These are phyloP conservation scores for Phyllosticta citribraziliensis DNA, from an alignment of 2,329 filamentous ascomycete species.

Conservation along the genomic window DNA sequence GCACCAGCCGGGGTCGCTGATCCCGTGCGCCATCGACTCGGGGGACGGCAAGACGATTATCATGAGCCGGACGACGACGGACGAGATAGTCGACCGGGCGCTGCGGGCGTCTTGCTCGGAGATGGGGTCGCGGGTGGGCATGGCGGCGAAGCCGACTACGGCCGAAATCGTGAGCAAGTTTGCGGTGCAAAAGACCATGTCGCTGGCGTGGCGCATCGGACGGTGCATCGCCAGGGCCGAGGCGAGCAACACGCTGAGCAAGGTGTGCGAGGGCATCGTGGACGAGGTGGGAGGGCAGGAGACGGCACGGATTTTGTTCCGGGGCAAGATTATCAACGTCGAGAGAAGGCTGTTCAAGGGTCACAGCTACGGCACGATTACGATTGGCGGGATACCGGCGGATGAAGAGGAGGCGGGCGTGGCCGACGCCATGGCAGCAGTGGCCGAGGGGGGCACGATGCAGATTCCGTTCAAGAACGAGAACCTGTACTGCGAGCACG, in stretches of 20 bases:
- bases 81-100: conserved; percentile 12
- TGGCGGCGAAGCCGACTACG: conserved; percentile 31
- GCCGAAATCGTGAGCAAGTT: conserved; percentile 21
- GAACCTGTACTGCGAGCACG: conserved; percentile 50
- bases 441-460: conserved; percentile 33
- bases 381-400: conserved; percentile 32
- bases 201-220: conserved; percentile 45
- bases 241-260: conserved; percentile 33
- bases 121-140: conserved; percentile 22
- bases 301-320: conserved; percentile 49
- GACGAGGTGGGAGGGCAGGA: conserved; percentile 33
- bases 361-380: conserved; percentile 50
- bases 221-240: conserved; percentile 47
- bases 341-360: conserved; percentile 47
- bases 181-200: conserved; percentile 32
- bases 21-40: conserved; percentile 9
- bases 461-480: conserved; percentile 67
- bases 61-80: conserved; percentile 10
- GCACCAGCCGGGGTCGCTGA: conserved; percentile 4
- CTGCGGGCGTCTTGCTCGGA: conserved; percentile 12
- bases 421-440: conserved; percentile 7
- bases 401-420: conserved; percentile 18
- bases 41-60: conserved; percentile 11
- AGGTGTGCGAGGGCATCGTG: conserved; percentile 30
- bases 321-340: conserved; percentile 54